These are phyloP conservation scores for Colletotrichum acutatum DNA, from an alignment of 2,329 filamentous ascomycete species.

Conservation along the genomic window DNA sequence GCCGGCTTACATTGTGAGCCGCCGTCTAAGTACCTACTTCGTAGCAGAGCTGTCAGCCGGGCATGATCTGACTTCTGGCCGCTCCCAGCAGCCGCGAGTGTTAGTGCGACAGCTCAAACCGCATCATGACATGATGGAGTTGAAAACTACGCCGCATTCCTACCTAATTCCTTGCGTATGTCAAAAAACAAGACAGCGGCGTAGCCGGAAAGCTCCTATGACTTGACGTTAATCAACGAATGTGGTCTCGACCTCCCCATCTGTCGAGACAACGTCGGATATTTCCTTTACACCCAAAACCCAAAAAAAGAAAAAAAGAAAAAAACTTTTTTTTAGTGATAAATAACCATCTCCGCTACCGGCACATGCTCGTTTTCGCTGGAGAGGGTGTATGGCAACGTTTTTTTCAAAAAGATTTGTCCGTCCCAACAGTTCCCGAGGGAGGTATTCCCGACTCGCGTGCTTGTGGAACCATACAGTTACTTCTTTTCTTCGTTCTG, in stretches of 20 bases:
- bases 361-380: constrained; percentile 16
- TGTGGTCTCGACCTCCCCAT: background rate
- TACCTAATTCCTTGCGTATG: background rate
- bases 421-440: background rate
- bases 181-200: background rate
- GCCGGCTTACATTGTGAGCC: background rate
- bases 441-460: background rate
- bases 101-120: background rate
- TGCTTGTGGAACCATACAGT: background rate
- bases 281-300: background rate
- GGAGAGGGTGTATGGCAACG: constrained; percentile 21
- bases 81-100: background rate
- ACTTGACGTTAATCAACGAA: no score
- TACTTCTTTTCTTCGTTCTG: background rate
- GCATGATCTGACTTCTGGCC: constrained; percentile 14
- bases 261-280: background rate
- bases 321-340: background rate
- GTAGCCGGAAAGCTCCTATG: no score
- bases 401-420: background rate
- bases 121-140: background rate
- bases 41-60: background rate
- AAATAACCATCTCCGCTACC: background rate
- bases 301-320: no score
- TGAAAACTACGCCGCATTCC: background rate
- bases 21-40: background rate